Evolutionary conservation across 805 yeast genomes (phyloP), one percentile per base, ranked within the genome.

Genomic region (Kregervanrija fluxuum): DNA sequence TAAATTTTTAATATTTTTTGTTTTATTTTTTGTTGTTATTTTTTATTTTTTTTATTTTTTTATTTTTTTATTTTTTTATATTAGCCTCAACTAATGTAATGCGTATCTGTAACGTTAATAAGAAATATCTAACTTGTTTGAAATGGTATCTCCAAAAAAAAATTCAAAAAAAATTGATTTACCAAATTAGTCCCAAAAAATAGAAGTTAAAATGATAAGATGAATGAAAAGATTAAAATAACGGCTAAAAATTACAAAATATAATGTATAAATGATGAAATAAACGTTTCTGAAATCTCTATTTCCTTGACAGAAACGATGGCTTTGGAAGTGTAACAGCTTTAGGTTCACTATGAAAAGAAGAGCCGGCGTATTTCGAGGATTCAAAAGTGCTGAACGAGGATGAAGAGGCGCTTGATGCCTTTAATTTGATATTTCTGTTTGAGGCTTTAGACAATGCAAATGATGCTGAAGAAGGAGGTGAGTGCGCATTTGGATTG

Each of bases 281-380:
- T 22, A 22, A 22, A 22, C 28, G 28, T 22, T 22, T 22, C 8
- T 22, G 28, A 22, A 15, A 11, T 14, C 13, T n/a, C 42, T 44
- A 55, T 48, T 55, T 56, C 48, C 47, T 56, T 38, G 47, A 40
- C 38, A 62, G 42, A 52, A 75, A 75, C 6, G 78, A 68, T 9
- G 81, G 81, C 51, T 74, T 75, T 13, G 81, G 81, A 48, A 75
- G 68, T 12, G 75, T 71, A 46, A 74, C 61, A 4, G 80, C 79
- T 32, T 75, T 74, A 1, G 81, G 81, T 17, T 78, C 74, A 31
- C 76, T 70, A 54, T 73, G 77, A 54, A 75, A 75, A 33, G 80
- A 72, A 33, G 79, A 71, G 30, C 81, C 81, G 43, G 81, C 81
- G 57, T 74, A 75, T 42, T 68, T 57, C 16, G 53, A 52, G 30